Base-by-base conservation (phyloP, 345 rosid species). In the Populus pruinosa region DNA sequence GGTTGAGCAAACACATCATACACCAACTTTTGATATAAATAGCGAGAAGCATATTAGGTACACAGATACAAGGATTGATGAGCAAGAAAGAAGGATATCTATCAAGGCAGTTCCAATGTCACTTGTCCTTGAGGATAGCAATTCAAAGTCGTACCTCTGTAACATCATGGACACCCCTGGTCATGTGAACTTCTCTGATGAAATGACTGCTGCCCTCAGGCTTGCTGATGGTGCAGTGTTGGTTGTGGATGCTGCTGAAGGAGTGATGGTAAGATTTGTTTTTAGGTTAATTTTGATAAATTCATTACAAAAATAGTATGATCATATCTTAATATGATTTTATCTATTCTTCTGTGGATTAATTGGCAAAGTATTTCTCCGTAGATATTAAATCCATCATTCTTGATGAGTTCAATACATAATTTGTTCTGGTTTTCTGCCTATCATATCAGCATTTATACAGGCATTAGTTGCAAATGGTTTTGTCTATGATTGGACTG, bases 141-240 rank as follows among this genome's bases (percentile, higher is more conserved):
- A 92, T 77, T 90, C 96, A 8, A 96, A 96, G 79, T 93, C 99
- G 0, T 93, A 90, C 78, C 91, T 96, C 6, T 96, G 94, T 76
- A 96, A 96, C 87, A 84, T 93, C 82, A 87, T 93, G 86, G 99
- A 96, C 84, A 88, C 99, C 10, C 99, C 99, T 50, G 99, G 99
- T 74, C 98, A 96, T 85, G 96, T 79, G 69, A 91, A 89, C 62
- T 89, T 91, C 85, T 91, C 95, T 63, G 95, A 91, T 77, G 95
- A 91, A 84, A 88, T 91, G 95, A 89, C 90, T 61, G 95, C 95
- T 82, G 95, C 93, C 72, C 88, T 89, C 68, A 85, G 98, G 83
- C 97, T 96, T 47, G 88, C 97, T 73, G 99, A 96, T 81, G 99
- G 99, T 82, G 99, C 94, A 69, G 97, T 96, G 74, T 84, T 96